Conservation (phyloP, 2,329 filamentous ascomycete genomes). For the Ophiocordyceps camponoti-saundersi region DNA sequence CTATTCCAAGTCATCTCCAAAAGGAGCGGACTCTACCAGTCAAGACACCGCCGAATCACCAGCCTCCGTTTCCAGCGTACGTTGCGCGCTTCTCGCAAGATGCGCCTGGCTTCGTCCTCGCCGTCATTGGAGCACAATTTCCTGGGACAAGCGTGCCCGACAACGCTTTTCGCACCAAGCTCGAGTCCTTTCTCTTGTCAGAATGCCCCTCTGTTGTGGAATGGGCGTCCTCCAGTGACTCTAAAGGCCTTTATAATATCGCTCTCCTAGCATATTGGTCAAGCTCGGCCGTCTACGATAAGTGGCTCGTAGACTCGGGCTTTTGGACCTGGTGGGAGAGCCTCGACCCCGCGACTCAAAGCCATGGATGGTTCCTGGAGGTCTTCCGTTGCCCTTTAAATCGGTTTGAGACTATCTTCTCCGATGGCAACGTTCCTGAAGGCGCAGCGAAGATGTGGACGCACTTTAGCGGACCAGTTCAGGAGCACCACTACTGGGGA, state of each 20-base stretch:
- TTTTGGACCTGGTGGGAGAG: conserved; percentile 1
- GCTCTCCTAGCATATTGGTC: neutral
- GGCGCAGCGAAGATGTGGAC: conserved; percentile 22
- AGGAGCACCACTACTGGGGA: conserved; percentile 28
- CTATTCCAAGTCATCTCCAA: neutral
- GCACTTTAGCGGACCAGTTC: conserved; percentile 16
- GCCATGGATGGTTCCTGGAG: conserved; percentile 24
- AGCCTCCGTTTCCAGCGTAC: neutral
- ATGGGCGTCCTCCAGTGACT: neutral
- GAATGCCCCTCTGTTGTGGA: neutral
- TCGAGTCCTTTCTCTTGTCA: neutral
- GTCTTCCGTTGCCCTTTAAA: conserved; percentile 22
- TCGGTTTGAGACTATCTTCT: conserved; percentile 25
- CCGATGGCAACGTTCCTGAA: conserved; percentile 16
- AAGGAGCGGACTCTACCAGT: neutral
- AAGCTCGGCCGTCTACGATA: neutral
- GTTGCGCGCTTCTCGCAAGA: neutral
- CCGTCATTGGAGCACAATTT: neutral
- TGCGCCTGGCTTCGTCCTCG: neutral
- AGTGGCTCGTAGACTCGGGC: neutral
- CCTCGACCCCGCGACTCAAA: neutral
- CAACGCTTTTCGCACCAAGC: neutral
- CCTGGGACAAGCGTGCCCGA: neutral
- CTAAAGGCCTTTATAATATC: neutral
- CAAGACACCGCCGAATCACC: neutral